Evolutionary conservation across 345 rosid genomes (phyloP), one percentile per base, ranked within the genome.

Genomic region (Mercurialis annua): DNA sequence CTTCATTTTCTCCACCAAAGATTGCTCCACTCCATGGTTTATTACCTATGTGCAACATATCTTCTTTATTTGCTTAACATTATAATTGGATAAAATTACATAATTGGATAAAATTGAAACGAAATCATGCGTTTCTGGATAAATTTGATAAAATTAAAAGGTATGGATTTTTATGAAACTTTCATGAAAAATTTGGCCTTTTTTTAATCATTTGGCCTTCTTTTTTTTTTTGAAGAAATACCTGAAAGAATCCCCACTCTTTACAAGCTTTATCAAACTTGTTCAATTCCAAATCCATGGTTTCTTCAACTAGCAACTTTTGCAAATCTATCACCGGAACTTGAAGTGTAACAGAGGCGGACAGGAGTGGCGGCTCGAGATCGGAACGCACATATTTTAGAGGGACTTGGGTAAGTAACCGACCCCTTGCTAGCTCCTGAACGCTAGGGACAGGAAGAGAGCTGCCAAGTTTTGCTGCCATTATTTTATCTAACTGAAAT

Each of bases 181-280:
- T n/a, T n/a, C n/a, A n/a, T n/a, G n/a, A n/a, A n/a, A n/a, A n/a
- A n/a, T n/a, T n/a, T n/a, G n/a, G n/a, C n/a, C n/a, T n/a, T n/a
- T n/a, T n/a, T n/a, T n/a, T n/a, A n/a, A n/a, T n/a, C n/a, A n/a
- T n/a, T n/a, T n/a, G n/a, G n/a, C n/a, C n/a, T n/a, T n/a, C n/a
- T n/a, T n/a, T n/a, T n/a, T n/a, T n/a, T n/a, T n/a, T n/a, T n/a
- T n/a, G n/a, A n/a, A n/a, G n/a, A 18, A 3, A 18, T 31, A 68
- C 71, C 54, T 68, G 72, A 40, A 68, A 68, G 48, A 68, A 68
- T 8, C 65, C 72, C 72, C 72, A 68, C 14, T 68, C 72, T 47
- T 48, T 31, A 23, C 65, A 68, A 16, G 65, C 65, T 0, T 23
- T 23, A 43, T 68, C 58, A 21, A 68, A 50, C 36, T 62, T 62